Conservation (phyloP, 371 early-diverging fungal species). For the Parasitella parasitica region DNA sequence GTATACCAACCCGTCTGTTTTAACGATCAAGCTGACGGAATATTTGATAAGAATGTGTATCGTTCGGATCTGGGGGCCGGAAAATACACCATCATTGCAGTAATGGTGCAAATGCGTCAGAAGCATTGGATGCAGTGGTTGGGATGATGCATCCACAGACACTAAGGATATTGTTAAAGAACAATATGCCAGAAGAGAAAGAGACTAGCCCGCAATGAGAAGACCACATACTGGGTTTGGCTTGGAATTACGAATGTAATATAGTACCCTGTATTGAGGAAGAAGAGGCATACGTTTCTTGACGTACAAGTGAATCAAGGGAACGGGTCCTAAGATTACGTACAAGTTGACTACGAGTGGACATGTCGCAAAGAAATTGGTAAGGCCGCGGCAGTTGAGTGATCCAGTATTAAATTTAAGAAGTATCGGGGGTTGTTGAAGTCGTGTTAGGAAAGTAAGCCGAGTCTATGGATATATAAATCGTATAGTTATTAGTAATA, state of each 20-base stretch:
- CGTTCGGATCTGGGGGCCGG: neutral
- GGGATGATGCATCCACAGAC: neutral
- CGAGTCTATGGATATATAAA: neutral
- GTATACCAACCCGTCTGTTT: no score
- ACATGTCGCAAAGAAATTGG: neutral
- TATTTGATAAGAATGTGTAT: neutral
- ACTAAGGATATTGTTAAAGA: neutral
- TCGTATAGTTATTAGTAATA: no score
- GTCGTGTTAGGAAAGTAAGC: neutral
- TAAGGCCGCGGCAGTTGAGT: neutral
- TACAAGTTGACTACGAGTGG: neutral
- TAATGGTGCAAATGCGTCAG: neutral
- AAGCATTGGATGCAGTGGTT: conserved; percentile 2
- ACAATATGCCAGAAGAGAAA: neutral
- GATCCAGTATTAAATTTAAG: neutral
- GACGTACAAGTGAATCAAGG: neutral
- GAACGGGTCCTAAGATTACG: neutral
- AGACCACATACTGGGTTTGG: conserved; percentile 1
- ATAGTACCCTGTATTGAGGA: neutral
- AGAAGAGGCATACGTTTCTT: neutral
- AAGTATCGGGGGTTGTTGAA: neutral
- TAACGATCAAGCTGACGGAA: no score
- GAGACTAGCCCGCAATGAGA: conserved; percentile 3
- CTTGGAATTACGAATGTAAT: neutral
- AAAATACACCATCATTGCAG: neutral